These are phyloP conservation scores for Aspergillus carlsbadensis DNA, from an alignment of 495 filamentous ascomycete genomes.

Conservation along the genomic window DNA sequence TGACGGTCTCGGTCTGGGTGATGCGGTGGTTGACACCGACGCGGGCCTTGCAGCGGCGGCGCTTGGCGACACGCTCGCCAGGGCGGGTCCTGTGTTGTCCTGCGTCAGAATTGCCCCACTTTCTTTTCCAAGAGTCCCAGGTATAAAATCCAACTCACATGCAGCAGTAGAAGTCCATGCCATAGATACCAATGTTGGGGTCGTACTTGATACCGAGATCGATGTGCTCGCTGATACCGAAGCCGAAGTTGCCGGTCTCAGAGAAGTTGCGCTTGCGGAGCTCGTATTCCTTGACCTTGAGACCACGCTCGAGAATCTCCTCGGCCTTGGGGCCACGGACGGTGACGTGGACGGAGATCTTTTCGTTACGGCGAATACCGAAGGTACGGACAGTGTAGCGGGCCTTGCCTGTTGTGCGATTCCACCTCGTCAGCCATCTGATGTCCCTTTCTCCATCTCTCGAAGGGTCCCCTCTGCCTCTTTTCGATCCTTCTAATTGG, in stretches of 20 bases:
- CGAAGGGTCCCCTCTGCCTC: background rate
- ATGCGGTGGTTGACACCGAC: conserved; percentile 91
- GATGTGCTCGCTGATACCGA: conserved; percentile 99
- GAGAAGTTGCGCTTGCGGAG: conserved; percentile 98
- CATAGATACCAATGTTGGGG: conserved; percentile 98
- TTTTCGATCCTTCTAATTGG: background rate
- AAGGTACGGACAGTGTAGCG: conserved; percentile 99
- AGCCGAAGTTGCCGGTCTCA: conserved; percentile 99
- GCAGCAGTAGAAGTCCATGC: conserved; percentile 99
- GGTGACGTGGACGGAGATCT: conserved; percentile 99
- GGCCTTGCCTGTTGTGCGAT: conserved; percentile 74
- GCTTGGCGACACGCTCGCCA: conserved; percentile 95
- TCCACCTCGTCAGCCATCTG: conserved; percentile 22
- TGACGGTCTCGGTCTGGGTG: conserved; percentile 88
- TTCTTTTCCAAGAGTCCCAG: background rate
- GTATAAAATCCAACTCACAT: conserved; percentile 61
- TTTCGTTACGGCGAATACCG: conserved; percentile 99
- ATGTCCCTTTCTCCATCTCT: background rate
- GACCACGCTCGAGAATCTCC: conserved; percentile 99
- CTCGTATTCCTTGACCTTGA: conserved; percentile 99
- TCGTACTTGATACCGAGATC: conserved; percentile 99
- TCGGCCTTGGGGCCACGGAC: conserved; percentile 99
- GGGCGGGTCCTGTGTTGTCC: conserved; percentile 72
- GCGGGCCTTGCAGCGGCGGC: conserved; percentile 80
- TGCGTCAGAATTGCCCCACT: conserved; percentile 21